Evolutionary conservation across 129 eudicot genomes (phyloP).

Genomic region (Arctium minus): DNA sequence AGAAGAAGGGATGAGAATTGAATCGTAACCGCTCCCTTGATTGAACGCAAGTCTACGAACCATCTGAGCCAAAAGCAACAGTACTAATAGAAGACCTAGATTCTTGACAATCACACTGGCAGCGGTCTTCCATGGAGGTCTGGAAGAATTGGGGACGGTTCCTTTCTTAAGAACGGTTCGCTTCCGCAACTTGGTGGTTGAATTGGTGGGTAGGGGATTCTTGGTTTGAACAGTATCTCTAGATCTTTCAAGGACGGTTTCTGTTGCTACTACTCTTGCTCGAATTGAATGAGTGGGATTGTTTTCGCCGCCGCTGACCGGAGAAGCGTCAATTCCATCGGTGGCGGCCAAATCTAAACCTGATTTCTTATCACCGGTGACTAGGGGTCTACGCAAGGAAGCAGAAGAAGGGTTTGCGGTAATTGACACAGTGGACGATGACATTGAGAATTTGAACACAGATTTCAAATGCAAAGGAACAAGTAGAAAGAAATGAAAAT

Average conservation of each 20-base stretch:
- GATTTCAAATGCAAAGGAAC: background rate
- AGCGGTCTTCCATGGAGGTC: conserved; percentile 66
- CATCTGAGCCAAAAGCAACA: conserved; percentile 63
- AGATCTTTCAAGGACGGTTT: conserved; percentile 51
- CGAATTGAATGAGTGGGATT: conserved; percentile 37
- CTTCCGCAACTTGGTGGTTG: conserved; percentile 22
- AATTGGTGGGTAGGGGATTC: conserved; percentile 32
- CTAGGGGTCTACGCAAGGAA: conserved; percentile 39
- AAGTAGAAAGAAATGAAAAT: background rate
- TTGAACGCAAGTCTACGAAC: conserved; percentile 40
- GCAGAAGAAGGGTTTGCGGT: conserved; percentile 54
- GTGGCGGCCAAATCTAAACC: conserved; percentile 34
- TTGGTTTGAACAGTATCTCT: conserved; percentile 31
- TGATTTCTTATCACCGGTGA: conserved; percentile 40
- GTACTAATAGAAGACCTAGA: conserved; percentile 41
- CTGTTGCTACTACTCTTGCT: conserved; percentile 16
- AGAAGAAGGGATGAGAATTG: conserved; percentile 13
- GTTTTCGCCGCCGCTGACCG: conserved; percentile 21
- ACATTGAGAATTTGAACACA: conserved; percentile 31
- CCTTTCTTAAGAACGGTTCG: conserved; percentile 29
- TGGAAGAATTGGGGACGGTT: conserved; percentile 11
- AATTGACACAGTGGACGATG: conserved; percentile 68
- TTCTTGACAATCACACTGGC: conserved; percentile 66
- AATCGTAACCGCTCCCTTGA: conserved; percentile 26
- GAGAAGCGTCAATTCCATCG: conserved; percentile 19